Evolutionary conservation across 2,329 filamentous ascomycete species (phyloP).

Genomic region (Cryphonectria naterciae): DNA sequence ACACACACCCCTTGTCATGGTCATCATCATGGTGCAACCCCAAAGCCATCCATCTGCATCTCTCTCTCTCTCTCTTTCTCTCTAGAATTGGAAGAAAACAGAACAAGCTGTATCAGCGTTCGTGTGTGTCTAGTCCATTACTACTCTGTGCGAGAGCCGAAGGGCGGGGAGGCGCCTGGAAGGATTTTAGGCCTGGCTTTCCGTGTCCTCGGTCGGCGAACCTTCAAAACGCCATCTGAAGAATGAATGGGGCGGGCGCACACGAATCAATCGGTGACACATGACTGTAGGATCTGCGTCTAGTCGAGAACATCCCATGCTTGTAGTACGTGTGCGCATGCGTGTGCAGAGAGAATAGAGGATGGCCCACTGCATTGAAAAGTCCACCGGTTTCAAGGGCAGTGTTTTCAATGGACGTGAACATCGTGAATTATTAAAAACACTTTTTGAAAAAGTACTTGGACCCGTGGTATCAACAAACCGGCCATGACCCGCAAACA

Average conservation of each 20-base stretch:
- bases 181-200: neutral
- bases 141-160: no score
- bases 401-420: neutral
- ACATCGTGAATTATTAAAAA: slow-evolving; percentile 23
- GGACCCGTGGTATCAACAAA: slow-evolving; percentile 22
- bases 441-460: neutral
- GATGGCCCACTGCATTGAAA: neutral
- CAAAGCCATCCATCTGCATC: neutral
- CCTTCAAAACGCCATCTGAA: neutral
- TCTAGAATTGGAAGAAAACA: no score
- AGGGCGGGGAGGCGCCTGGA: neutral
- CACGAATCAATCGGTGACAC: neutral
- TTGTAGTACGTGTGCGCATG: neutral
- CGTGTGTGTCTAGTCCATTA: no score
- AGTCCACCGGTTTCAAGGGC: neutral
- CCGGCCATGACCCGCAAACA: slow-evolving; percentile 8
- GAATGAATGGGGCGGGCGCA: neutral
- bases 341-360: neutral
- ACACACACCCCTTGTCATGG: neutral
- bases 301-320: neutral
- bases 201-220: neutral
- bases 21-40: neutral
- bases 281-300: neutral
- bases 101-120: no score
- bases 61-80: no score